A percentile compares a stretch with the other conserved stretches of the same genome.
Evolutionary conservation across 495 filamentous ascomycete genomes (phyloP).

Genomic region (Tuber calosporum): DNA sequence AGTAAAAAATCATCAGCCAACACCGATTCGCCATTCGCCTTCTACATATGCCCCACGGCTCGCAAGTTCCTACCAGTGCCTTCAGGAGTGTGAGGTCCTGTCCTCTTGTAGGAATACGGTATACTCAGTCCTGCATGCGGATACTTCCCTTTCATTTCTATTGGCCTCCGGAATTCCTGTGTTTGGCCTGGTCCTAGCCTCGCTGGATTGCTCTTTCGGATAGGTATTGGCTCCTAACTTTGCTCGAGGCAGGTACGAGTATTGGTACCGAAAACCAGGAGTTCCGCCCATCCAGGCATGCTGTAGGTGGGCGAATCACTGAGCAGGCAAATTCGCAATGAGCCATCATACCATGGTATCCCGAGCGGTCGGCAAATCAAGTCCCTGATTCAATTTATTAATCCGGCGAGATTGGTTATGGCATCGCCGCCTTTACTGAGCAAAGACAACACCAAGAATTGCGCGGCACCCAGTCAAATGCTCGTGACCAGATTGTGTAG

Average conservation of each 20-base stretch:
- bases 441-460: not conserved
- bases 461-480: not conserved
- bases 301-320: not conserved
- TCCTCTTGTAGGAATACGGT: not conserved
- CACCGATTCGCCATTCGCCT: not conserved
- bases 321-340: not conserved
- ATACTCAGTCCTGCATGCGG: not conserved
- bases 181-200: not conserved
- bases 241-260: not conserved
- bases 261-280: not conserved
- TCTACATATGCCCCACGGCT: not conserved
- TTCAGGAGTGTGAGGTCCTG: not conserved
- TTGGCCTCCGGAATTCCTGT: not conserved
- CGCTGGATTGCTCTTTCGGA: not conserved
- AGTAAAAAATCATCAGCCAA: not conserved
- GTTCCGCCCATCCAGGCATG: not conserved
- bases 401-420: not conserved
- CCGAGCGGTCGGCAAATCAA: not conserved
- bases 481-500: not conserved
- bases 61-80: not conserved
- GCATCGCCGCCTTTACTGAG: not conserved
- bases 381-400: not conserved
- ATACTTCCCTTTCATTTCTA: not conserved
- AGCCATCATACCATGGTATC: constrained; percentile 2
- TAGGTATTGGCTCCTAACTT: not conserved